Conservation (phyloP, 345 rosid species). For the Draba incana region DNA sequence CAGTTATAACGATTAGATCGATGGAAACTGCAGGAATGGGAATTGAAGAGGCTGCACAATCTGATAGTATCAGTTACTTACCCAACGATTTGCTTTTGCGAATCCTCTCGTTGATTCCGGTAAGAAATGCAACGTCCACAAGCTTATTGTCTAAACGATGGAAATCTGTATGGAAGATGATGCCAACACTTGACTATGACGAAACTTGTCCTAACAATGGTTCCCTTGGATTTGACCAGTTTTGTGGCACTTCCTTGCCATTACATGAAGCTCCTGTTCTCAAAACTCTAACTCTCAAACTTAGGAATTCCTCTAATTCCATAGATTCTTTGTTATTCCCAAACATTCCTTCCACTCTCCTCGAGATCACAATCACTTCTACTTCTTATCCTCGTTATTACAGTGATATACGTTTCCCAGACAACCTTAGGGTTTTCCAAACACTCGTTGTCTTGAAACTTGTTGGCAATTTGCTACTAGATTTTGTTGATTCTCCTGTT, state of each 20-base stretch:
- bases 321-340: neutral
- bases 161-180: slow-evolving; percentile 26
- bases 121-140: too few relatives aligned
- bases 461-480: neutral
- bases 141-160: slow-evolving; percentile 25
- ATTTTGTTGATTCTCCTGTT: slow-evolving; percentile 24
- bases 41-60: too few relatives aligned
- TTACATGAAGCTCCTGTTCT: slow-evolving; percentile 8
- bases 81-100: too few relatives aligned
- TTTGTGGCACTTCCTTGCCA: neutral
- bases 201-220: neutral
- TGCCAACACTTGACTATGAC: slow-evolving; percentile 1
- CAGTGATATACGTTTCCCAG: slow-evolving; percentile 5
- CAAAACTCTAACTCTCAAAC: too few relatives aligned
- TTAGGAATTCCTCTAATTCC: too few relatives aligned
- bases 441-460: slow-evolving; percentile 27
- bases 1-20: too few relatives aligned
- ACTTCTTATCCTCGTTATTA: neutral
- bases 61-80: too few relatives aligned
- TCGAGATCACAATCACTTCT: slow-evolving; percentile 9
- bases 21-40: too few relatives aligned
- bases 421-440: slow-evolving; percentile 1
- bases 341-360: slow-evolving; percentile 9
- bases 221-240: neutral
- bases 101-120: too few relatives aligned